Evolutionary conservation across 1,284 basidiomycete species (phyloP).

Genomic region (Phenoliferia sp.): DNA sequence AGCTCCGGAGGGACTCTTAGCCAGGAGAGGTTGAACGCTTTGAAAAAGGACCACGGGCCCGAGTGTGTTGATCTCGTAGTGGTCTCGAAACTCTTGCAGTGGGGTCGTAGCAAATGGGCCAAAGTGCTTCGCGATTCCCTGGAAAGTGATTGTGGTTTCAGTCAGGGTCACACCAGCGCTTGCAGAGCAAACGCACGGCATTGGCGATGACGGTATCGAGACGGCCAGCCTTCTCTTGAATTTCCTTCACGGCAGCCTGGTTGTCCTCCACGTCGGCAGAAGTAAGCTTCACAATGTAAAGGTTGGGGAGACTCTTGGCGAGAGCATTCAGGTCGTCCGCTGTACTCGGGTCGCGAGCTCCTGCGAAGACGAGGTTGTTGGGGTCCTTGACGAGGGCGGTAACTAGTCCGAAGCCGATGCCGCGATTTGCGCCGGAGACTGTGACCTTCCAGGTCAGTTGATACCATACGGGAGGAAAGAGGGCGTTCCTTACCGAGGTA

Average conservation of each 20-base stretch:
- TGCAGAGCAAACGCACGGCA: conserved; percentile 13
- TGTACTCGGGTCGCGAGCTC: conserved; percentile 24
- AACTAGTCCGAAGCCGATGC: conserved; percentile 27
- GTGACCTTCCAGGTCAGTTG: neutral
- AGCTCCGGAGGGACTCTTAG: neutral
- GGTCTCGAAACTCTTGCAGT: neutral
- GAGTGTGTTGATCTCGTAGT: conserved; percentile 13
- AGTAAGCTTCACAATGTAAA: conserved; percentile 18
- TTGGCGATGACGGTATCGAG: conserved; percentile 24
- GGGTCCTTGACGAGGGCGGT: conserved; percentile 10
- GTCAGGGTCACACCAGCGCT: neutral
- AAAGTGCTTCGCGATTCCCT: conserved; percentile 7
- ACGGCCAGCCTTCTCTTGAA: conserved; percentile 9
- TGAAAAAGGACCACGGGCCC: conserved; percentile 20
- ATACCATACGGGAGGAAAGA: neutral
- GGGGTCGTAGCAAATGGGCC: neutral
- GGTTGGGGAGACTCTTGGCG: neutral
- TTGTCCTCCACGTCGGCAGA: conserved; percentile 8
- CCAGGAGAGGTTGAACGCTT: conserved; percentile 12
- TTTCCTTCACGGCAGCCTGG: neutral
- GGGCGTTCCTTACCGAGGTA: neutral
- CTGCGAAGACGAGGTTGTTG: conserved; percentile 31
- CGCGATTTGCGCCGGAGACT: conserved; percentile 13
- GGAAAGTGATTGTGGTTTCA: neutral
- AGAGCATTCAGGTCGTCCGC: conserved; percentile 25